Base-by-base conservation (phyloP, 2,329 filamentous ascomycete genomes). In the Colletotrichum phormii region DNA sequence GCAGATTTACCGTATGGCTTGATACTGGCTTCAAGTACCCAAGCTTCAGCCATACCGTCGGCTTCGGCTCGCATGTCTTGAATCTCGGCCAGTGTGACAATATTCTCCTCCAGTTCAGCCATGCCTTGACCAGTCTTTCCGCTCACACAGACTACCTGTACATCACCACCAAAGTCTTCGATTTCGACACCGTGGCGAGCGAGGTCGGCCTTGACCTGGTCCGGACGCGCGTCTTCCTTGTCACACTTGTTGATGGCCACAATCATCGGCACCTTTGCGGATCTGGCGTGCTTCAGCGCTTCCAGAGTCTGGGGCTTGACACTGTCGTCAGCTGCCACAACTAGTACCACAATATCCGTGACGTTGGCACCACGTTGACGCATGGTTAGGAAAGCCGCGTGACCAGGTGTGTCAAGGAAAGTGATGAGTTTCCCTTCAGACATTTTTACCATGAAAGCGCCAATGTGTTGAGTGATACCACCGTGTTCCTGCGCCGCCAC, bases 231-330 rank as follows among this genome's bases (percentile, higher is more conserved):
- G 72, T 94, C 93, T 72, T 93, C 91, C 83, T 97, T 98, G 84
- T 99, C 97, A 64, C 98, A 90, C 84, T 99, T 99, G 86, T 97
- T 99, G 84, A 98, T 96, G 18, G 97, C 97, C 63, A 99, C 97
- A 71, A 99, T 98, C 62, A 99, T 96, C 5, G 97, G 96, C 0
- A 98, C 97, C 74, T 93, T 93, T 63, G 97, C 94, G 35, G 90
- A 88, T 69, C 92, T 93, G 8, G 97, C 96, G 80, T 99, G 97
- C 82, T 97, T 98, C 80, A 99, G 91, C 6, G 97, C 97, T 85
- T 99, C 97, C 2, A 98, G 86, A 0, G 97, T 99, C 80, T 99
- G 97, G 3, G 97, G 97, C 86, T 97, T 99, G 77, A 99, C 96
- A 80, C 95, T 97, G 80, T 99, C 97, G 80, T 99, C 97, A 9